Base-by-base conservation (phyloP, 2,329 filamentous ascomycete genomes). In the Aspergillus fischeri region DNA sequence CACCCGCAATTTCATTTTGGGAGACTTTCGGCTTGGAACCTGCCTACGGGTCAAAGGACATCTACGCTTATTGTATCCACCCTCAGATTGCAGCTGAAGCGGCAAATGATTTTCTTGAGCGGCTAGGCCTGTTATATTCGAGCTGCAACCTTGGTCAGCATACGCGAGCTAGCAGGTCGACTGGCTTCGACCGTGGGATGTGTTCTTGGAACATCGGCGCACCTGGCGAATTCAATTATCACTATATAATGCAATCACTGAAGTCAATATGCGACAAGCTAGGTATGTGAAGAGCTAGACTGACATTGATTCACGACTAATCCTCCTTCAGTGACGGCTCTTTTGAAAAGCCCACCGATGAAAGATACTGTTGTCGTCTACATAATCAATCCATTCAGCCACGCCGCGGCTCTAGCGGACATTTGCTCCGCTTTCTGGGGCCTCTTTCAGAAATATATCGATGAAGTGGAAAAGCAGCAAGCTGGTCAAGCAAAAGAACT, bases 1-100 rank as follows among this genome's bases (percentile, higher is more conserved):
- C 83, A 3, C 75, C 83, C 8, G 80, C 83, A 4, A 66, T 86
- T 51, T 72, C 77, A 2, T 87, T 86, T 63, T 87, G 85, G 85
- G 83, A 86, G 60, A 78, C 81, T 1, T 78, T 87, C 44, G 82
- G 81, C 20, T 72, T 87, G 9, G 79, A 80, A 44, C 85, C 85
- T 35, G 77, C 78, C 42, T 79, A 77, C 65, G 80, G 82, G 1
- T 58, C 76, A 1, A 87, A 87, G 65, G 77, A 86, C 64, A 70
- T 86, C n/a, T 77, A 79, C 24, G 76, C 80, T 0, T 84, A 83
- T 64, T 83, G 82, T 62, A 73, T 87, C 9, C 80, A 81, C 61
- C 83, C 84, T 2, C 73, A 76, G 28, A 72, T 76, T 35, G 65
- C 83, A 11, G 67, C 70, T 55, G 74, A 78, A 20, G 75, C 78